phyloP scores from a whole-genome alignment of 2,329 filamentous ascomycete species.

The Mycogone perniciosa region DNA sequence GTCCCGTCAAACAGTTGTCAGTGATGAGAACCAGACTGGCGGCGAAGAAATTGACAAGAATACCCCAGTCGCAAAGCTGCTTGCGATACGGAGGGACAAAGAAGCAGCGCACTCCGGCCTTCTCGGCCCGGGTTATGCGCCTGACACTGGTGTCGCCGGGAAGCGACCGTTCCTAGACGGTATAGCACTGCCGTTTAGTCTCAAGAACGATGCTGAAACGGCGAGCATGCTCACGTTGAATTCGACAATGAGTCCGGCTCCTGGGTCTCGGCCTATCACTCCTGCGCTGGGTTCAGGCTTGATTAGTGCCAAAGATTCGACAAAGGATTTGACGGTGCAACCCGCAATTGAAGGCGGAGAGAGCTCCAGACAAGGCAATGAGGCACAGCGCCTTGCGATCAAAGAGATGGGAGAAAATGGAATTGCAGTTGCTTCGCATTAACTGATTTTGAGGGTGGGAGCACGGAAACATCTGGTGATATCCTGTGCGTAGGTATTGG shows the following conservation, averaged over 20 bases:
- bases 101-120: constrained; percentile 36
- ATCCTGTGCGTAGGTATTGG: constrained; percentile 11
- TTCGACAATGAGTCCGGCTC: constrained; percentile 30
- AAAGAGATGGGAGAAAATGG: neutral
- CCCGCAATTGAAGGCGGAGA: neutral
- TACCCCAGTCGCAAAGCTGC: constrained; percentile 37
- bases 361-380: neutral
- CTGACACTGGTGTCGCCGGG: constrained; percentile 46
- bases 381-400: constrained; percentile 33
- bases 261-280: constrained; percentile 30
- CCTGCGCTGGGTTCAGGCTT: constrained; percentile 9
- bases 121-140: constrained; percentile 35
- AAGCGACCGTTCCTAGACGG: constrained; percentile 62
- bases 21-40: constrained; percentile 45
- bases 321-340: neutral
- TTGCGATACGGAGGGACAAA: constrained; percentile 35
- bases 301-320: constrained; percentile 2
- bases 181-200: constrained; percentile 66
- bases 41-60: constrained; percentile 28
- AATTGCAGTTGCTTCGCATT: neutral
- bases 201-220: constrained; percentile 57
- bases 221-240: constrained; percentile 65
- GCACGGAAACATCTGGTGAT: constrained; percentile 7
- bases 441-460: neutral
- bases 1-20: constrained; percentile 41